A percentile compares a stretch with the other conserved stretches of the same genome.
These are phyloP conservation scores for Nemania sp. DNA, from an alignment of 2,329 filamentous ascomycete genomes.

Conservation along the genomic window DNA sequence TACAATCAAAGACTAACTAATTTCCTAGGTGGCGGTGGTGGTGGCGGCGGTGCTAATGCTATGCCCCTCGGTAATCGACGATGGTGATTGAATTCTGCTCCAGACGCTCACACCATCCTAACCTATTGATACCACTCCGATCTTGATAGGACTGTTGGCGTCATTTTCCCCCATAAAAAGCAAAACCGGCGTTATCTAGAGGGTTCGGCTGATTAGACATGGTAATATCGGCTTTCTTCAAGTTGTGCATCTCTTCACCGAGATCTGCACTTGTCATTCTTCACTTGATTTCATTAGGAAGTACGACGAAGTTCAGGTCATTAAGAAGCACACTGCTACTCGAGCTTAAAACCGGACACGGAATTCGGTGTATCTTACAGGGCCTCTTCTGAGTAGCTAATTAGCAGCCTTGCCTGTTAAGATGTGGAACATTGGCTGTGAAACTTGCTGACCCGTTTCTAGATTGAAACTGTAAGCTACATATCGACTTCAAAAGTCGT, in stretches of 20 bases:
- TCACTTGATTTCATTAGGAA: constrained; percentile 37
- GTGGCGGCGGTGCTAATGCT: constrained; percentile 59
- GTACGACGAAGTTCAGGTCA: constrained; percentile 28
- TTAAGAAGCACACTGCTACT: constrained; percentile 17
- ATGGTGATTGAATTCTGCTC: constrained; percentile 46
- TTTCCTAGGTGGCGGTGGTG: constrained; percentile 56
- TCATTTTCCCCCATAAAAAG: constrained; percentile 46
- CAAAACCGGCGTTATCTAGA: constrained; percentile 53
- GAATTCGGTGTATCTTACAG: constrained; percentile 22
- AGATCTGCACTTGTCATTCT: constrained; percentile 38
- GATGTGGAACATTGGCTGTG: constrained; percentile 40
- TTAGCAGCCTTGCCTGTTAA: constrained; percentile 29
- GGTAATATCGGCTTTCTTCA: constrained; percentile 44
- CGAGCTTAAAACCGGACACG: constrained; percentile 27
- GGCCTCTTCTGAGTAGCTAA: constrained; percentile 32
- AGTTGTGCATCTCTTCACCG: constrained; percentile 43
- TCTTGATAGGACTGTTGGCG: constrained; percentile 34
- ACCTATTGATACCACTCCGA: constrained; percentile 31
- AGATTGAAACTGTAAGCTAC: constrained; percentile 45
- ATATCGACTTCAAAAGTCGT: constrained; percentile 36
- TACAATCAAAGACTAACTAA: constrained; percentile 27
- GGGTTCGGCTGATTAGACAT: constrained; percentile 51
- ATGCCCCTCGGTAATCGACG: constrained; percentile 52
- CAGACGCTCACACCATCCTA: constrained; percentile 23
- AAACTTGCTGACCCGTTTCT: constrained; percentile 47